phyloP scores from a whole-genome alignment of 495 filamentous ascomycete genomes.

The Thermothielavioides terrestris region DNA sequence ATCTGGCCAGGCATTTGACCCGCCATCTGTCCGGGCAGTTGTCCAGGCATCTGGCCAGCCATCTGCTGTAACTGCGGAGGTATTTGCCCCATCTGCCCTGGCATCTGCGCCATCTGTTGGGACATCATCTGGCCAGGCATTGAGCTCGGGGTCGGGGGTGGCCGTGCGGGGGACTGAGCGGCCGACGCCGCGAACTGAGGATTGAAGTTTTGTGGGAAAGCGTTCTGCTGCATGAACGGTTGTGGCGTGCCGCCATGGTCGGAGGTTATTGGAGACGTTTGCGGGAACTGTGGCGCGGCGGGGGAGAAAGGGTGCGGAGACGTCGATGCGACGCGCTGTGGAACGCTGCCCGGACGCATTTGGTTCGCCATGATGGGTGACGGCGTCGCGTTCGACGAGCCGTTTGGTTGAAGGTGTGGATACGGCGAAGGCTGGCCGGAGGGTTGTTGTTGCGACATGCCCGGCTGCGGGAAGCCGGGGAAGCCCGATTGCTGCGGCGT shows the following conservation, averaged over 20 bases:
- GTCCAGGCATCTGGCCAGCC: conserved; percentile 11
- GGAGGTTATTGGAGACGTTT: conserved; percentile 69
- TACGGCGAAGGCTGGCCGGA: conserved; percentile 57
- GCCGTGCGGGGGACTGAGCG: conserved; percentile 42
- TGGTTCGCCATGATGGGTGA: conserved; percentile 81
- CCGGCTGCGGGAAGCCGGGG: conserved; percentile 49
- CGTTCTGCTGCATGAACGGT: conserved; percentile 51
- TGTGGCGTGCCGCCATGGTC: conserved; percentile 78
- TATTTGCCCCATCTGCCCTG: conserved; percentile 22
- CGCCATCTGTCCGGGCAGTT: conserved; percentile 2
- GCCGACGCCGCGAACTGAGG: conserved; percentile 48
- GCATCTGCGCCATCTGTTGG: conserved; percentile 36
- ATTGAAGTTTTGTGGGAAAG: conserved; percentile 50
- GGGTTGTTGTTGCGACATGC: conserved; percentile 51
- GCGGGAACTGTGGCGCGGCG: conserved; percentile 63
- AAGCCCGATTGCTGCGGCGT: conserved; percentile 72
- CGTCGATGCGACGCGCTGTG: conserved; percentile 77
- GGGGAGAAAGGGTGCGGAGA: conserved; percentile 90
- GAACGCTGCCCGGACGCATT: conserved; percentile 51
- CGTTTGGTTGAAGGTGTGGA: conserved; percentile 75
- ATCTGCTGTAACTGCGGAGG: conserved; percentile 18
- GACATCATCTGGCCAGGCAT: conserved; percentile 41
- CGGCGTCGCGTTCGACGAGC: conserved; percentile 72
- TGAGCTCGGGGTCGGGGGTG: conserved; percentile 39
- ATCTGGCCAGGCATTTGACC: conserved; percentile 17